phyloP scores from a whole-genome alignment of 2,329 filamentous ascomycete genomes.

The Rutstroemia sp. region DNA sequence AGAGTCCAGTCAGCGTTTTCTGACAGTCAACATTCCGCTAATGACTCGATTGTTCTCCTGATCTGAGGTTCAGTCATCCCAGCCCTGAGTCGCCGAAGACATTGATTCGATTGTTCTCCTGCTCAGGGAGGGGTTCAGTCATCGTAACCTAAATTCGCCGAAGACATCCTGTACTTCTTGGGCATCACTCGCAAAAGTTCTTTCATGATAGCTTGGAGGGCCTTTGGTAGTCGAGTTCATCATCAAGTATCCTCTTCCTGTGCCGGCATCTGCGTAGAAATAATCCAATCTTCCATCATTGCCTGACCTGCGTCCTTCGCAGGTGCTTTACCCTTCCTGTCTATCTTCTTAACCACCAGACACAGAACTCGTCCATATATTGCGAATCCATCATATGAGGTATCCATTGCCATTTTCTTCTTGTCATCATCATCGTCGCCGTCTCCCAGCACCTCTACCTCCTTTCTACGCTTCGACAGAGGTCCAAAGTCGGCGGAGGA shows the following conservation, averaged over 20 bases:
- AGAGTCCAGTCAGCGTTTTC: too few species aligned
- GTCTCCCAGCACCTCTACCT: constrained; percentile 29
- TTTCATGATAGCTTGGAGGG: not conserved
- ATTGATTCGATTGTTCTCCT: too few species aligned
- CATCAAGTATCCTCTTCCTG: constrained; percentile 14
- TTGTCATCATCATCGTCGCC: constrained; percentile 55
- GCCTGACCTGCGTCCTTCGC: constrained; percentile 45
- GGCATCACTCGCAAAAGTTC: too few species aligned
- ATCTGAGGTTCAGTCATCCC: too few species aligned
- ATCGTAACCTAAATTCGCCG: too few species aligned
- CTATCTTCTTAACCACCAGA: constrained; percentile 75
- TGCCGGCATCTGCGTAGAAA: constrained; percentile 59
- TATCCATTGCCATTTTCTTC: constrained; percentile 82
- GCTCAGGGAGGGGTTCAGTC: too few species aligned
- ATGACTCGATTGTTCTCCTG: too few species aligned
- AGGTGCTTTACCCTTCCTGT: constrained; percentile 37
- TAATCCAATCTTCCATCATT: constrained; percentile 79
- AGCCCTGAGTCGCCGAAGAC: too few species aligned
- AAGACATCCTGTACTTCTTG: too few species aligned
- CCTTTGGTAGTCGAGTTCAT: not conserved
- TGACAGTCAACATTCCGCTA: too few species aligned
- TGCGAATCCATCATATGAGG: constrained; percentile 88
- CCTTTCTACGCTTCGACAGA: constrained; percentile 38
- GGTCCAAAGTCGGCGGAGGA: constrained; percentile 25
- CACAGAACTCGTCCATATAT: constrained; percentile 93